Conservation (phyloP, 2,329 filamentous ascomycete species). For the Penicillium sp. region DNA sequence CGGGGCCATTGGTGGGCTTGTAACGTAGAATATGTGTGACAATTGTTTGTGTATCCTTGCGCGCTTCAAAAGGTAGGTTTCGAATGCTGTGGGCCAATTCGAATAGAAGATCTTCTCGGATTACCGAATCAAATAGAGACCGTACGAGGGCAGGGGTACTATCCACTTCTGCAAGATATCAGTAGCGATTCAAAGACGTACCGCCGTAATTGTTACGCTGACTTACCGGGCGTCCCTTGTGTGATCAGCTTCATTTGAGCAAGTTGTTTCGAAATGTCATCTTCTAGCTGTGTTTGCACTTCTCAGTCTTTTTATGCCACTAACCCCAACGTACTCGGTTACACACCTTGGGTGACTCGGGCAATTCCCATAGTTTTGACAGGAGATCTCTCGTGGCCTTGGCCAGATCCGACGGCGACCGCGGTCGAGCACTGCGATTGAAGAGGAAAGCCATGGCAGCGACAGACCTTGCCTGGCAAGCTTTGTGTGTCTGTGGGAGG, state of each 20-base stretch:
- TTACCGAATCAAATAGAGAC: constrained; percentile 76
- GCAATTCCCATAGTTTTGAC: constrained; percentile 56
- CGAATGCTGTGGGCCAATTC: constrained; percentile 78
- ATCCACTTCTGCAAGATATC: constrained; percentile 64
- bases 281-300: constrained; percentile 58
- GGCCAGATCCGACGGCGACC: constrained; percentile 60
- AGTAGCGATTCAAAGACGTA: constrained; percentile 14
- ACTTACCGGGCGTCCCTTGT: constrained; percentile 80
- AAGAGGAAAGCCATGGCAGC: constrained; percentile 66
- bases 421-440: constrained; percentile 54
- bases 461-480: too few species aligned
- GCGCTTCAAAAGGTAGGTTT: constrained; percentile 86
- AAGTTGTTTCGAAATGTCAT: constrained; percentile 82
- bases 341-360: constrained; percentile 53
- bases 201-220: constrained; percentile 1
- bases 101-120: constrained; percentile 85
- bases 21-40: constrained; percentile 94
- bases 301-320: constrained; percentile 13
- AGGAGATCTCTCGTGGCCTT: constrained; percentile 62
- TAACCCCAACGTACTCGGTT: constrained; percentile 7
- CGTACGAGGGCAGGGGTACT: constrained; percentile 82
- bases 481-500: not conserved
- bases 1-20: constrained; percentile 64
- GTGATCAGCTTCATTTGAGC: constrained; percentile 88
- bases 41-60: constrained; percentile 92